Evolutionary conservation across 352 stramenopile species (phyloP).

Genomic region (Phytophthora podocarpi): DNA sequence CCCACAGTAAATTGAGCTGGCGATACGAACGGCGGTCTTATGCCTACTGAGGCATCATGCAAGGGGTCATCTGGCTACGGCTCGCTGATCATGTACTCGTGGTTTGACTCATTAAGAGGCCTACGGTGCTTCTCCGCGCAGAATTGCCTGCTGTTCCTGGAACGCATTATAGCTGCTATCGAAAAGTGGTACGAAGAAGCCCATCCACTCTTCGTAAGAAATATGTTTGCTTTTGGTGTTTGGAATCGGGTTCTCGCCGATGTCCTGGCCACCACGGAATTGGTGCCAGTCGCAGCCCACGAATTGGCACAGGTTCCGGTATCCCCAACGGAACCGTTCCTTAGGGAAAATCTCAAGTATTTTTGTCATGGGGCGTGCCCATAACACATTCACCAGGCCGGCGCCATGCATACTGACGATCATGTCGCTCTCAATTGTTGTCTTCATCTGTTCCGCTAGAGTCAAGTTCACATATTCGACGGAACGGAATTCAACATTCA

Average conservation of each 20-base stretch:
- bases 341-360: slow-evolving; percentile 82
- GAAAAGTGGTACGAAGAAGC: slow-evolving; percentile 60
- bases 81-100: too few relatives aligned
- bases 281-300: slow-evolving; percentile 70
- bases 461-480: slow-evolving; percentile 70
- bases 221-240: slow-evolving; percentile 65
- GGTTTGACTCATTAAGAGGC: too few relatives aligned
- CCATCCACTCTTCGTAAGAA: slow-evolving; percentile 52
- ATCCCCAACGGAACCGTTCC: slow-evolving; percentile 59
- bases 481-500: slow-evolving; percentile 51
- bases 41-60: too few relatives aligned
- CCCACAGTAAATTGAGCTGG: too few relatives aligned
- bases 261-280: slow-evolving; percentile 50
- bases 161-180: slow-evolving; percentile 21
- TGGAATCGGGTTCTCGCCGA: slow-evolving; percentile 22
- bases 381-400: slow-evolving; percentile 79
- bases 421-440: slow-evolving; percentile 69
- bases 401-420: slow-evolving; percentile 86
- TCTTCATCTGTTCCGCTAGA: slow-evolving; percentile 65
- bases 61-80: too few relatives aligned
- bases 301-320: slow-evolving; percentile 79
- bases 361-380: slow-evolving; percentile 51
- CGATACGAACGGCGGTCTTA: too few relatives aligned
- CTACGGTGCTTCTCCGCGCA: slow-evolving; percentile 20
- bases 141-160: slow-evolving; percentile 19